phyloP scores from a whole-genome alignment of 169 alveolate genomes.

The Cystoisospora suis region DNA sequence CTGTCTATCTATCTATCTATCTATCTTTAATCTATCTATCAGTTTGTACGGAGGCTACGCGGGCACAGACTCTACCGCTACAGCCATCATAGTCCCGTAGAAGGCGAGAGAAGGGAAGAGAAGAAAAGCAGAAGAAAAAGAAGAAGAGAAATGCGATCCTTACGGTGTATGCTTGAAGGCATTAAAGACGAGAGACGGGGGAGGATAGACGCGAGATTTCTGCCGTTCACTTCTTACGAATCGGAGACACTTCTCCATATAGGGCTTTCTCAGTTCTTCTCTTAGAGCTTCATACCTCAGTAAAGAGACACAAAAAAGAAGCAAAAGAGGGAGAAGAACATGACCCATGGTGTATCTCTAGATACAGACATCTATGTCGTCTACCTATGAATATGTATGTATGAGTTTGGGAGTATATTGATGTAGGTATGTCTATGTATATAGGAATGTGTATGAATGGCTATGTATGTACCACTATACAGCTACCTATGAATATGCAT shows the following conservation, averaged over 20 bases:
- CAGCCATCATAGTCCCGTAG: not conserved
- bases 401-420: no score
- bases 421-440: no score
- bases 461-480: no score
- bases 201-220: conserved; percentile 78
- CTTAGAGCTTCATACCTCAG: conserved; percentile 56
- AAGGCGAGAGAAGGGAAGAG: not conserved
- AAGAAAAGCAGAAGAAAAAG: no score
- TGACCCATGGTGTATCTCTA: not conserved
- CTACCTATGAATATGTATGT: no score
- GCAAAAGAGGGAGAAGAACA: not conserved
- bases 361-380: no score
- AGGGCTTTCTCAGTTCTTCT: conserved; percentile 46
- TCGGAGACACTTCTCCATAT: conserved; percentile 30
- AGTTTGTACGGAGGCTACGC: no score
- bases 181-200: conserved; percentile 82
- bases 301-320: not conserved
- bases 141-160: not conserved
- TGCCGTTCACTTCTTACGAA: conserved; percentile 30
- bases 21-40: no score
- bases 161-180: conserved; percentile 86
- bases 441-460: no score
- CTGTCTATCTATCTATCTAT: no score
- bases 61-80: not conserved
- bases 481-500: no score